A percentile compares a stretch with the other conserved stretches of the same genome.
These are phyloP conservation scores for Moniliophthora roreri DNA, from an alignment of 1,284 basidiomycete genomes.

Conservation along the genomic window DNA sequence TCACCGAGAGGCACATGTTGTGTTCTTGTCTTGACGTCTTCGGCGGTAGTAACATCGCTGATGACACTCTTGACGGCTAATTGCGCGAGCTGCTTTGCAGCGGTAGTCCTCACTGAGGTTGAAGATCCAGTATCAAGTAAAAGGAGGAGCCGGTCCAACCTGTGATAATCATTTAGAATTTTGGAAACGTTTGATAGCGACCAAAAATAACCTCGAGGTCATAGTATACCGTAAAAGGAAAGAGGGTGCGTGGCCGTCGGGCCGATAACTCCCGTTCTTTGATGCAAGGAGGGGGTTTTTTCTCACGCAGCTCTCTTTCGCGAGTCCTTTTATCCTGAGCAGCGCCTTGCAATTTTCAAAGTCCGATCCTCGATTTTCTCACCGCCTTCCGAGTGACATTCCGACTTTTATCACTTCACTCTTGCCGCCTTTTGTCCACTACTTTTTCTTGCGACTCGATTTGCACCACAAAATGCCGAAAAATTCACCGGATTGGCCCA, in stretches of 20 bases:
- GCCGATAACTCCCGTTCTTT: conserved; percentile 11
- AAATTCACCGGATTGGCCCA: no score
- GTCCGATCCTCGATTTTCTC: background rate
- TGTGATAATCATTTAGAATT: conserved; percentile 26
- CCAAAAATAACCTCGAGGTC: conserved; percentile 61
- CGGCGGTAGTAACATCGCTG: conserved; percentile 79
- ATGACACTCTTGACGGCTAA: conserved; percentile 82
- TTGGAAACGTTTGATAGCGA: background rate
- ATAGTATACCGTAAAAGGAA: conserved; percentile 39
- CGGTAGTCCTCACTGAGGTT: conserved; percentile 81
- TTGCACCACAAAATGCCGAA: no score
- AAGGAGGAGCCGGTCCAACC: conserved; percentile 90
- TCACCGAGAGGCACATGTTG: conserved; percentile 61
- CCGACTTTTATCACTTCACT: no score
- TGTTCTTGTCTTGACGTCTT: conserved; percentile 66
- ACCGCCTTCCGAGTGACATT: background rate
- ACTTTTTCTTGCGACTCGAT: no score
- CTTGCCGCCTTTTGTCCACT: no score
- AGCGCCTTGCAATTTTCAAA: conserved; percentile 10
- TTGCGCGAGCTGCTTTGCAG: conserved; percentile 91
- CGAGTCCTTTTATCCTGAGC: conserved; percentile 5
- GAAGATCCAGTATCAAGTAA: conserved; percentile 91
- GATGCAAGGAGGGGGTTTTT: conserved; percentile 13
- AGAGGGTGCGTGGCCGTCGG: conserved; percentile 10
- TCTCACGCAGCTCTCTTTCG: conserved; percentile 13